phyloP scores from a whole-genome alignment of 176 grass and related monocot species.

The Carex cristatella region DNA sequence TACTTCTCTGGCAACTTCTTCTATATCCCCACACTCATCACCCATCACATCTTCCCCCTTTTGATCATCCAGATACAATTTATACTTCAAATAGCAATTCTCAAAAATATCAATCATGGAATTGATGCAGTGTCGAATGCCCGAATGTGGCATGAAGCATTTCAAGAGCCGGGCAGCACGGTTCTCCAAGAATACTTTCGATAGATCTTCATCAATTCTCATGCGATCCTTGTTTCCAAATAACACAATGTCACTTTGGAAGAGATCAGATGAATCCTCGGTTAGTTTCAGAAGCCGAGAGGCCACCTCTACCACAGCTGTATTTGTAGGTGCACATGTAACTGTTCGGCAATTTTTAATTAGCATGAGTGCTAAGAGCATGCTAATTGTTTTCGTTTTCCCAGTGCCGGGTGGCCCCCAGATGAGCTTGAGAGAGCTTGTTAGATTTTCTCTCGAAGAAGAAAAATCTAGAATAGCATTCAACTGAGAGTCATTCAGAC shows the following conservation, averaged over 20 bases:
- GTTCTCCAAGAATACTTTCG: slow-evolving; percentile 38
- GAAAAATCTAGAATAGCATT: slow-evolving; percentile 39
- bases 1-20: not conserved
- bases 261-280: not conserved
- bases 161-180: slow-evolving; percentile 22
- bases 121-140: slow-evolving; percentile 32
- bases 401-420: slow-evolving; percentile 71
- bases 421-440: slow-evolving; percentile 35
- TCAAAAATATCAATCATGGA: slow-evolving; percentile 41
- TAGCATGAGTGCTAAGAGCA: slow-evolving; percentile 38
- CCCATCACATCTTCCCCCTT: not conserved
- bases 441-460: not conserved
- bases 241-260: slow-evolving; percentile 41
- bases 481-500: slow-evolving; percentile 42
- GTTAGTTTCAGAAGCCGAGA: slow-evolving; percentile 34
- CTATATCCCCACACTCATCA: not conserved
- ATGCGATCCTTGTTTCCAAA: slow-evolving; percentile 61
- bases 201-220: slow-evolving; percentile 10
- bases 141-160: slow-evolving; percentile 33
- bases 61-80: not conserved
- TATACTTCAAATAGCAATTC: slow-evolving; percentile 33
- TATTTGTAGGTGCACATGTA: slow-evolving; percentile 76
- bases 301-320: slow-evolving; percentile 49
- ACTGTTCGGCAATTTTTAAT: slow-evolving; percentile 39
- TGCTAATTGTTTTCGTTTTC: slow-evolving; percentile 77